These are phyloP conservation scores for Claviceps cyperi DNA, from an alignment of 2,329 filamentous ascomycete species.

Conservation along the genomic window DNA sequence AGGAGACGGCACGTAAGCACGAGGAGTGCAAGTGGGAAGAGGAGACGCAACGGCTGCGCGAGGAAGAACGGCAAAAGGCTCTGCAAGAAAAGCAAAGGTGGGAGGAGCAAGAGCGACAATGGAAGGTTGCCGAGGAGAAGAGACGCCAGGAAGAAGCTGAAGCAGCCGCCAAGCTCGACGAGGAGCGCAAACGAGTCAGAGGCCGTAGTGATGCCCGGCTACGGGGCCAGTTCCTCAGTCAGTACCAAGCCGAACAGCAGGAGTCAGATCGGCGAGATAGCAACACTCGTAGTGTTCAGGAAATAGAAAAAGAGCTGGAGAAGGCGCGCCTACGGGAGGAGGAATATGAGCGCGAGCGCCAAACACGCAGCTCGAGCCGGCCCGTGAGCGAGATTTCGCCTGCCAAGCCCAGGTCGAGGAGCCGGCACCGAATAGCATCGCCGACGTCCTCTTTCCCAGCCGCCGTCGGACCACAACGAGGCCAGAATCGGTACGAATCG, in stretches of 20 bases:
- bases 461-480: conserved; percentile 6
- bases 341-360: conserved; percentile 44
- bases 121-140: conserved; percentile 63
- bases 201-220: conserved; percentile 53
- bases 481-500: conserved; percentile 40
- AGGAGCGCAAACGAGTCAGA: conserved; percentile 50
- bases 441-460: not conserved
- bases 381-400: conserved; percentile 6
- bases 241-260: conserved; percentile 61
- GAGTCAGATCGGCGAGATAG: conserved; percentile 12
- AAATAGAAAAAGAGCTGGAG: conserved; percentile 63
- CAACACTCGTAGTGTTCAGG: conserved; percentile 42
- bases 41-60: conserved; percentile 44
- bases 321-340: conserved; percentile 46
- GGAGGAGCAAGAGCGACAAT: conserved; percentile 63
- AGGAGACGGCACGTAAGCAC: conserved; percentile 43
- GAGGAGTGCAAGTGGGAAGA: conserved; percentile 56
- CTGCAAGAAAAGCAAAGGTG: conserved; percentile 58
- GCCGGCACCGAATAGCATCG: conserved; percentile 8
- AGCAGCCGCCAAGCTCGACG: conserved; percentile 49
- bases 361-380: conserved; percentile 25
- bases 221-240: conserved; percentile 71
- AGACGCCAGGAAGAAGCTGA: conserved; percentile 59
- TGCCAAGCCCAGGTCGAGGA: conserved; percentile 12
- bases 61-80: conserved; percentile 44